Evolutionary conservation across 306 rosid genomes (phyloP), one percentile per base, ranked within the genome.

Genomic region (Gillenia trifoliata): DNA sequence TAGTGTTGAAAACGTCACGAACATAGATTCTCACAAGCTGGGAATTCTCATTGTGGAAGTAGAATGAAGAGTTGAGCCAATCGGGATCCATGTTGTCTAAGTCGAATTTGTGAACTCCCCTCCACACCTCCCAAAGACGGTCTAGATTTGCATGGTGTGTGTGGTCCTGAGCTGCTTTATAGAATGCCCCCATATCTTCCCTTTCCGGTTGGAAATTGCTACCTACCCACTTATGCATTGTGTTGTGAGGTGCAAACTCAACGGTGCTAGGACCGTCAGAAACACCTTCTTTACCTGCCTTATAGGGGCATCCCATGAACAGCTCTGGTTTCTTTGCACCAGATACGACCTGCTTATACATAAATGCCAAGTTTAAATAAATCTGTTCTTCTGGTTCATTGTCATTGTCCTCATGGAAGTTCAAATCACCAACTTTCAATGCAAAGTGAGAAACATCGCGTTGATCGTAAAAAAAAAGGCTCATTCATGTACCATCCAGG

Each of bases 81-180:
- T 52, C 77, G n/a, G 64, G 43, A 19, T 75, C 80, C 1, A 62
- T 13, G 2, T 41, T 63, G 6, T 74, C 38, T 64, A 77, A 6
- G 26, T 49, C 28, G 23, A 62, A 17, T 25, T 49, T 68, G 45
- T 78, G 81, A 20, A 71, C 5, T 4, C 49, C 26, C 9, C 16
- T 78, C 81, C 81, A 78, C 8, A 75, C 72, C 17, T 75, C 75
- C 71, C 71, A 80, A 78, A n/a, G 36, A 1, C 81, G 66, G 49
- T 71, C 81, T 5, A 78, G 2, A 30, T 78, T 78, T 0, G 64
- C 34, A 56, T 78, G 81, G 61, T 78, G 81, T 11, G 81, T 26
- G 17, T 71, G 81, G 59, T 71, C 81, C 23, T 66, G 11, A 8
- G 57, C 81, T 3, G 77, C 81, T 11, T 72, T 62, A 50, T 78